phyloP scores from a whole-genome alignment of 192 early-diverging fungal species.

The Podila minutissima region DNA sequence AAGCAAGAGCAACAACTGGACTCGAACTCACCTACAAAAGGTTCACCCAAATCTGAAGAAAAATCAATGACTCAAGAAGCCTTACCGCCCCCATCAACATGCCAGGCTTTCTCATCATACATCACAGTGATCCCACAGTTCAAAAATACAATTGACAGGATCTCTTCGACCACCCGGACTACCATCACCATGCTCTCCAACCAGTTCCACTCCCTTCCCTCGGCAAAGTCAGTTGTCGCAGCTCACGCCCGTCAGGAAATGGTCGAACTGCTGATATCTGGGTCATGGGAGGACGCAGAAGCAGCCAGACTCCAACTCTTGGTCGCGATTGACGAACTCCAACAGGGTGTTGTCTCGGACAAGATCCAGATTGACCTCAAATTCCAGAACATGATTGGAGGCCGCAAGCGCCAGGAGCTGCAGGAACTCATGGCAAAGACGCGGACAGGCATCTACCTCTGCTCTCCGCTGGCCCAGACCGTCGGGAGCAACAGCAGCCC shows the following conservation, averaged over 20 bases:
- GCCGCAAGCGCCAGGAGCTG: slow-evolving; percentile 67
- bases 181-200: slow-evolving; percentile 39
- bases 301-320: slow-evolving; percentile 33
- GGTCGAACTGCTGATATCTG: slow-evolving; percentile 42
- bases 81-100: neutral
- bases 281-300: slow-evolving; percentile 48
- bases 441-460: slow-evolving; percentile 78
- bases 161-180: slow-evolving; percentile 30
- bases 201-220: slow-evolving; percentile 40
- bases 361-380: slow-evolving; percentile 52
- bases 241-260: slow-evolving; percentile 45
- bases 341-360: slow-evolving; percentile 22
- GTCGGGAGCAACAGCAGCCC: slow-evolving; percentile 29
- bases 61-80: neutral
- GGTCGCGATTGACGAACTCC: slow-evolving; percentile 35
- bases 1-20: neutral
- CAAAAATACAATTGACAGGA: slow-evolving; percentile 33
- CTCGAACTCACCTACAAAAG: neutral
- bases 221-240: slow-evolving; percentile 27
- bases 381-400: slow-evolving; percentile 75
- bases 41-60: neutral
- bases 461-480: slow-evolving; percentile 61
- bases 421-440: slow-evolving; percentile 76
- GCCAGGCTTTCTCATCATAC: slow-evolving; percentile 16
- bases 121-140: slow-evolving; percentile 35